A percentile compares a stretch with the other conserved stretches of the same genome.
These are phyloP conservation scores for Volvox reticuliferus DNA, from an alignment of 139 green algal species.

Conservation along the genomic window DNA sequence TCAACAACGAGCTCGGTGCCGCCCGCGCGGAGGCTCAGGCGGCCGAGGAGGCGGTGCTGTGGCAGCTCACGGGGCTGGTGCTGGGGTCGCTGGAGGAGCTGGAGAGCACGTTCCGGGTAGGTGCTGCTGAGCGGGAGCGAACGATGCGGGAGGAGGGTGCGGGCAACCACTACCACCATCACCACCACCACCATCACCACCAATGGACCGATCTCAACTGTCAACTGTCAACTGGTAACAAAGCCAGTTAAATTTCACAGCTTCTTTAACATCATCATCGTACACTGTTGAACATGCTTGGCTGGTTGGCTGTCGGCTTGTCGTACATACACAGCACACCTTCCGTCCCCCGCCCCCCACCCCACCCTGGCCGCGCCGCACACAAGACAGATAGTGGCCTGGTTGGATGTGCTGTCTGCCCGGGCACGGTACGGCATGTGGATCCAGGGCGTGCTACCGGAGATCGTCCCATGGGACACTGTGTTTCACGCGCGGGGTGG, in stretches of 20 bases:
- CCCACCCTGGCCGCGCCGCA: background rate
- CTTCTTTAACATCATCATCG: no score
- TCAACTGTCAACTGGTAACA: no score
- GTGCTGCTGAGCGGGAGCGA: background rate
- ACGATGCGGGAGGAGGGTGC: no score
- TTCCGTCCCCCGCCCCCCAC: background rate
- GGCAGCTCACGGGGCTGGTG: slow-evolving; percentile 72
- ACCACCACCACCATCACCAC: background rate
- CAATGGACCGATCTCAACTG: no score
- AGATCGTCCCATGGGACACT: slow-evolving; percentile 66
- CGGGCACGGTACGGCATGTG: slow-evolving; percentile 77
- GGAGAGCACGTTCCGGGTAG: slow-evolving; percentile 44
- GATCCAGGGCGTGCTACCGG: slow-evolving; percentile 73
- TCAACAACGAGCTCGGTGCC: slow-evolving; percentile 87
- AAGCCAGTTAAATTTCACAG: no score
- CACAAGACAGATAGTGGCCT: background rate
- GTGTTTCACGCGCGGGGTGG: slow-evolving; percentile 56
- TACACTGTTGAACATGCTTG: no score
- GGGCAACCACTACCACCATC: background rate
- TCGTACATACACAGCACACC: background rate
- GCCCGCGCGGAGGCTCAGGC: slow-evolving; percentile 71
- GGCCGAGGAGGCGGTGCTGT: slow-evolving; percentile 88
- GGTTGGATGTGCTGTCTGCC: slow-evolving; percentile 68
- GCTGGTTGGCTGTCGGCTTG: background rate
- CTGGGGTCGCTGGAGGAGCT: slow-evolving; percentile 63